Evolutionary conservation across 83 land plant species (phyloP), one percentile per base, ranked within the genome.

Genomic region (Picea mariana): DNA sequence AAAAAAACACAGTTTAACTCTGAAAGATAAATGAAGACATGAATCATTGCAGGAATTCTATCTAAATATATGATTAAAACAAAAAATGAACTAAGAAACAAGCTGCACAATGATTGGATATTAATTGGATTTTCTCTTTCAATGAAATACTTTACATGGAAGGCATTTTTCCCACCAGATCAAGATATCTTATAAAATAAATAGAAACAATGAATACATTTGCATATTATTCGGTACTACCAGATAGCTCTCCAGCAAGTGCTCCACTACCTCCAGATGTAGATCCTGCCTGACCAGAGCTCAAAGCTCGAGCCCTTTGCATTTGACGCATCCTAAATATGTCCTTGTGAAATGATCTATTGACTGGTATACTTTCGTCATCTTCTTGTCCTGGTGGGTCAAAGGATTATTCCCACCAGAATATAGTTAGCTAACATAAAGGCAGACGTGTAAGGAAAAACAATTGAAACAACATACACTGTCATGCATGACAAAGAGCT

Each of bases 171-270:
- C 16, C 59, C 15, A 55, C 59, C 59, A 55, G 59, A 55, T 13
- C 16, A 55, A 55, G 59, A 55, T 16, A 55, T 55, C 59, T 55
- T 55, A 55, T 55, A 55, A 55, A 55, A 55, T 55, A 55, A 55
- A 55, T 55, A 55, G 68, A 66, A 24, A 66, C 23, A 66, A 66
- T 21, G 40, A 60, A 16, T 24, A 24, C 38, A 60, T 17, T 59
- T 77, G 21, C 52, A 11, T 26, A 38, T 65, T 71, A 92, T 24
- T 84, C 82, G 9, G 89, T 83, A 81, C 91, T 93, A 24, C 87
- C 90, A 75, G 95, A 93, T 21, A 83, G 87, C 59, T 93, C 95
- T 18, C 95, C 93, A 34, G 90, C 88, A 75, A 91, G 77, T 17
- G 84, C 87, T 81, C 95, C 91, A 67, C 93, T 92, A 62, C 86